Conservation (phyloP, 2,329 filamentous ascomycete species). For the Diplodia corticola region DNA sequence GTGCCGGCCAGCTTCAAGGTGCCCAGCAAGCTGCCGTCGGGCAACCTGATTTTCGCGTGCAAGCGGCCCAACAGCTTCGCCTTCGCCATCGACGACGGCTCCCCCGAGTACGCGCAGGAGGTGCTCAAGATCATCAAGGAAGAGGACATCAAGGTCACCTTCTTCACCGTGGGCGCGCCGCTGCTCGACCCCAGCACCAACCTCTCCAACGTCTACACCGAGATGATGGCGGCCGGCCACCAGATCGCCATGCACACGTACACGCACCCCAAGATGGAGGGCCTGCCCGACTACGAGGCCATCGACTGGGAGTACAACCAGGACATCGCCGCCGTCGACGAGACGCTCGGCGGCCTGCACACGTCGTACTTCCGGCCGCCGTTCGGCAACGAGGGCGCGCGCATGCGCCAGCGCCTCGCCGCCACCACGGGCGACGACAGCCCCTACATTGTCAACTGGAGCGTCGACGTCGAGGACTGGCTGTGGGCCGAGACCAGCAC, state of each 20-base stretch:
- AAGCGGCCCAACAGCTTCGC: constrained; percentile 69
- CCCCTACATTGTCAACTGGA: constrained; percentile 66
- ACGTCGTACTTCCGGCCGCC: constrained; percentile 66
- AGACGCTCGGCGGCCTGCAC: constrained; percentile 38
- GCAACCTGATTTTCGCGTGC: constrained; percentile 63
- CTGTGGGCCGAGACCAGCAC: constrained; percentile 63
- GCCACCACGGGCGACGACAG: constrained; percentile 44
- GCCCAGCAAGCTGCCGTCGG: constrained; percentile 62
- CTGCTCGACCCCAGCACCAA: constrained; percentile 61
- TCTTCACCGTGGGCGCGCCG: constrained; percentile 68
- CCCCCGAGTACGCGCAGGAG: constrained; percentile 59
- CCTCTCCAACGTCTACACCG: constrained; percentile 62
- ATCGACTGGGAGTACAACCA: constrained; percentile 65
- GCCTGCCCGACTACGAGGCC: constrained; percentile 51
- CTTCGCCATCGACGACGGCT: constrained; percentile 71
- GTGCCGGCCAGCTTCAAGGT: constrained; percentile 55
- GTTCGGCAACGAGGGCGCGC: constrained; percentile 67
- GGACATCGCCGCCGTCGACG: constrained; percentile 53
- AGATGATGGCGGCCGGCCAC: constrained; percentile 63
- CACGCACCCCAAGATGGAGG: constrained; percentile 68
- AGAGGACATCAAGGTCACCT: constrained; percentile 65
- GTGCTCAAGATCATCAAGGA: constrained; percentile 63
- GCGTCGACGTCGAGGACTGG: constrained; percentile 71
- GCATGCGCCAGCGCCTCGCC: constrained; percentile 64
- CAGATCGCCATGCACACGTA: constrained; percentile 69